Conservation (phyloP, 495 filamentous ascomycete genomes). For the Hyaloscypha hepaticicola region DNA sequence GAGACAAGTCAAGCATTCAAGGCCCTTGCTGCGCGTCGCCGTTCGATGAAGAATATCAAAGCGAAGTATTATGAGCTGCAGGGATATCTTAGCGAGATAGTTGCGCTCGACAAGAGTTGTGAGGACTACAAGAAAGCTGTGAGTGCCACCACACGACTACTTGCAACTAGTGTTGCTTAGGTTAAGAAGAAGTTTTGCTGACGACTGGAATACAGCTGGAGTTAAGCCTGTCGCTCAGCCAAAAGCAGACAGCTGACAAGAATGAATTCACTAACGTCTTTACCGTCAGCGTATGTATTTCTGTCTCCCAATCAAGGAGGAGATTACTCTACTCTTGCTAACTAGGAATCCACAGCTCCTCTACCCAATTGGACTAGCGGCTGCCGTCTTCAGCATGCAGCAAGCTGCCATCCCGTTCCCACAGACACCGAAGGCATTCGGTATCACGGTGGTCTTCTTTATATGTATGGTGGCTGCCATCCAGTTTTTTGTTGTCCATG, state of each 20-base stretch:
- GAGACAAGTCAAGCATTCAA: no score
- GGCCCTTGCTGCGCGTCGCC: not conserved
- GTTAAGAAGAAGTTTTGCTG: not conserved
- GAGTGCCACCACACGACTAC: not conserved
- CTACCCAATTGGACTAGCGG: constrained; percentile 12
- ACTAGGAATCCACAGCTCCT: constrained; percentile 2
- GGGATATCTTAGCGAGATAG: not conserved
- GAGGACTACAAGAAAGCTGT: not conserved
- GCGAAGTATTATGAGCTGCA: not conserved
- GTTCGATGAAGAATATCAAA: constrained; percentile 2
- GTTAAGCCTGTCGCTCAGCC: not conserved
- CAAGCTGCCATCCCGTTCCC: not conserved
- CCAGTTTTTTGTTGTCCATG: constrained; percentile 2
- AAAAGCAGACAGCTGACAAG: constrained; percentile 2
- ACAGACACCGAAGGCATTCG: constrained; percentile 8
- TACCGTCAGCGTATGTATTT: constrained; percentile 6
- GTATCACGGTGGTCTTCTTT: not conserved
- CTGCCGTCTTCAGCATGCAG: constrained; percentile 15
- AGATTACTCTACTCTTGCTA: not conserved
- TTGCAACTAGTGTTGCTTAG: not conserved
- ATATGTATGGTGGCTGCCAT: constrained; percentile 2
- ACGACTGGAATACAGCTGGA: constrained; percentile 9
- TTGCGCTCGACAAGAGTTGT: not conserved
- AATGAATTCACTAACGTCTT: constrained; percentile 1
- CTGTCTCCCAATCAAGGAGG: not conserved